Base-by-base conservation (phyloP, 352 stramenopile species). In the Globisporangium recalcitrans region DNA sequence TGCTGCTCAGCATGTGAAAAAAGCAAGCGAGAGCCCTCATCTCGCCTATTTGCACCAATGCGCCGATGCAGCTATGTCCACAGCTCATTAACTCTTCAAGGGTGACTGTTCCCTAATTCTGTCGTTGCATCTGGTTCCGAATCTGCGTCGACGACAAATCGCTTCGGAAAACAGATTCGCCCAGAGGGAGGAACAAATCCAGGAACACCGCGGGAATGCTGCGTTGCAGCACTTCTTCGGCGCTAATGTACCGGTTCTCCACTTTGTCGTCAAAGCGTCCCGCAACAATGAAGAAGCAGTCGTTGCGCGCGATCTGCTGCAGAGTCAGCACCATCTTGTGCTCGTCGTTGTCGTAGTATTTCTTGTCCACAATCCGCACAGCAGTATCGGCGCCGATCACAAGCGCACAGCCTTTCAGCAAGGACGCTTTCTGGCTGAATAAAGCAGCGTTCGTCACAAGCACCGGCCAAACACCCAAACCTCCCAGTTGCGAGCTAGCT, bases 81-180 rank as follows among this genome's bases (percentile, higher is more conserved):
- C n/a, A n/a, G 6, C 44, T 19, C 21, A 51, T 3, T n/a, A 51
- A 51, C n/a, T 21, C 21, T 2, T 51, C 8, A 29, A 11, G 27
- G 22, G 10, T 19, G 46, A 13, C 3, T 44, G 42, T 2, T 38
- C 32, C 9, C 31, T 27, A 59, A 3, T 52, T 31, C 24, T 63
- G 32, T 32, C 38, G 56, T 14, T 56, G 34, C 27, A 57, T 40
- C 42, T 70, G 60, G 19, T 68, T 59, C 8, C 90, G 79, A 5
- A 97, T 73, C 32, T 91, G 70, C 2, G 89, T 95, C 14, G 90
- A 97, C 11, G 88, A 97, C 14, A 97, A 70, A 68, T 97, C 91
- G 31, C 82, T 82, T 34, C 91, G 87, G 65, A 96, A 97, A 1
- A 77, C 59, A 2, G 72, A 67, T 67, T 97, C 90, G 14, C 72